Conservation (phyloP, 352 stramenopile genomes). For the Hyaloperonospora brassicae region DNA sequence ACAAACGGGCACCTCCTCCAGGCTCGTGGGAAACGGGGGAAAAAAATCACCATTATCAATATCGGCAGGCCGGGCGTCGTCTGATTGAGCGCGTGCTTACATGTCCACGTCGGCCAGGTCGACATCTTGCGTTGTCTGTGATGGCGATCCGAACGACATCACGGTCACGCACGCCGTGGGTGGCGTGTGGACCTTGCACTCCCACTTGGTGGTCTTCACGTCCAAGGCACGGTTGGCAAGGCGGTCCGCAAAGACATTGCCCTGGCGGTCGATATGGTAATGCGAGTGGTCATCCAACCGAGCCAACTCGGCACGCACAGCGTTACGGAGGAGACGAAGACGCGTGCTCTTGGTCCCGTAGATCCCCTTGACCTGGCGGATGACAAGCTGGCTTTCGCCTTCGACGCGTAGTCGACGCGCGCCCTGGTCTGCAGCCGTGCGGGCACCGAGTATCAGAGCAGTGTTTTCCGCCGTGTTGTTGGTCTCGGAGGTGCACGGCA, state of each 20-base stretch:
- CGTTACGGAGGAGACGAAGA: neutral
- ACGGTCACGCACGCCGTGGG: too few species aligned
- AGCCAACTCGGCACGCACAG: neutral
- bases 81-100: too few species aligned
- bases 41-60: too few species aligned
- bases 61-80: too few species aligned
- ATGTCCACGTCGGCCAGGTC: too few species aligned
- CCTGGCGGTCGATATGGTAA: conserved; percentile 18
- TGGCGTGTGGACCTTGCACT: conserved; percentile 1
- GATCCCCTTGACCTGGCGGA: too few species aligned
- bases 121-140: too few species aligned
- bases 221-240: conserved; percentile 10
- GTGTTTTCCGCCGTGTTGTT: conserved; percentile 23
- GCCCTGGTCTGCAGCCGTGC: too few species aligned
- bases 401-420: too few species aligned
- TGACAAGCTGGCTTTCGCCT: too few species aligned
- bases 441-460: neutral
- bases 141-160: neutral
- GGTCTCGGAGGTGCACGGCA: conserved; percentile 7
- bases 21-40: neutral
- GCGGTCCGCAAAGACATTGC: conserved; percentile 14
- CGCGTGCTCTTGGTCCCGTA: too few species aligned
- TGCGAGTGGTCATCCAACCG: neutral
- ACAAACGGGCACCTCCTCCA: neutral
- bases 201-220: neutral